Base-by-base conservation (phyloP, 2,329 filamentous ascomycete species). In the Helotiales sp. region DNA sequence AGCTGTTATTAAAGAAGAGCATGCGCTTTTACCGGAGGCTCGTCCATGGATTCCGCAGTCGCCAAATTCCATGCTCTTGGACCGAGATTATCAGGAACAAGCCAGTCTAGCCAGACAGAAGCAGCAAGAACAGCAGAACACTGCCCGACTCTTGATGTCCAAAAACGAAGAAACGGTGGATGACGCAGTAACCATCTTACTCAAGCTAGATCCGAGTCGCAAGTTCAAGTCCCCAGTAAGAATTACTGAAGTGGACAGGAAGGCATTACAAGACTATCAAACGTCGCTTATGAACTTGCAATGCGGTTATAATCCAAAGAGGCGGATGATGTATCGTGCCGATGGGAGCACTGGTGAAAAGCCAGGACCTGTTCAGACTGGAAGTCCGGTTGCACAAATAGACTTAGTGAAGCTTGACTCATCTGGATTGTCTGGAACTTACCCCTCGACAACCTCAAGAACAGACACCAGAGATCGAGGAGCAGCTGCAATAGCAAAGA, bases 201-300 rank as follows among this genome's bases (percentile, higher is more conserved):
- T 57, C 20, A 24, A 57, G 17, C 30, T 57, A 5, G 20, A 57
- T 3, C 20, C 54, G 10, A 26, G n/a, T 40, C 30, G 54, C 20
- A 57, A 57, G 20, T 40, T 34, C 20, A 57, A 30, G 20, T 26
- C 32, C 20, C 54, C 20, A 2, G 54, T 57, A 3, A 34, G 34
- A 57, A 24, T n/a, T 6, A 32, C 58, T 17, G 63, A 65, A 6
- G 45, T 26, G 6, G 30, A 60, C 50, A 52, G 22, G 22, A 63
- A 66, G 32, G 52, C 22, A 63, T 17, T 66, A 7, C 26, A 28
- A 40, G 64, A 66, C 26, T 66, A 66, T 34, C 59, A 66, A 22
- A 60, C 54, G 64, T 59, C 59, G 10, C 64, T 63, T 17, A 52
- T 63, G 59, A 45, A 17, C 17, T 11, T 63, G 24, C 45, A 43